A percentile compares a stretch with the other conserved stretches of the same genome.
These are phyloP conservation scores for Cyphellophora europaea DNA, from an alignment of 2,329 filamentous ascomycete genomes.

Conservation along the genomic window DNA sequence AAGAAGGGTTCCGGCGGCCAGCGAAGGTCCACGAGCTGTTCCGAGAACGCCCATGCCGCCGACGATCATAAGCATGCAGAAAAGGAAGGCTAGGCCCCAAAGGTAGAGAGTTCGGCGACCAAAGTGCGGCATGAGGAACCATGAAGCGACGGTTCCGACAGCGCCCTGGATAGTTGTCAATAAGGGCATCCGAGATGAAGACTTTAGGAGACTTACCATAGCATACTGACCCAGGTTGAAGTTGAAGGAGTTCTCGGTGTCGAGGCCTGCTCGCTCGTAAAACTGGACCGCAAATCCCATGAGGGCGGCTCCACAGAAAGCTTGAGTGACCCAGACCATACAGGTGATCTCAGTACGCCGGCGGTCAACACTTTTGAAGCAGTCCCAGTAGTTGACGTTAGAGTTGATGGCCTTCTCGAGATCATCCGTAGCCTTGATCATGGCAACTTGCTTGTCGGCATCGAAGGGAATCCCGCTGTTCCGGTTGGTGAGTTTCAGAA, in stretches of 20 bases:
- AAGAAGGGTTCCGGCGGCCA: conserved; percentile 35
- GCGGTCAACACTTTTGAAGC: conserved; percentile 22
- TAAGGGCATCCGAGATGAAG: too few relatives aligned
- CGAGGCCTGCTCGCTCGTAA: conserved; percentile 27
- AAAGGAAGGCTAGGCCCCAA: conserved; percentile 21
- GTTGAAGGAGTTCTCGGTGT: conserved; percentile 23
- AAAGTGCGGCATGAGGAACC: conserved; percentile 29
- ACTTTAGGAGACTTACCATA: conserved; percentile 41
- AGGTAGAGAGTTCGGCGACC: conserved; percentile 33
- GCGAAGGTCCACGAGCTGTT: conserved; percentile 8
- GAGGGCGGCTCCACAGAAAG: conserved; percentile 22
- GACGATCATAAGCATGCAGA: conserved; percentile 21
- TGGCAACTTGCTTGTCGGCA: conserved; percentile 23
- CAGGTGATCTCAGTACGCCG: conserved; percentile 33
- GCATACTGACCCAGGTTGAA: conserved; percentile 53
- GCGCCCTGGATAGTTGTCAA: too few relatives aligned
- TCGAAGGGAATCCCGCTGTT: conserved; percentile 23
- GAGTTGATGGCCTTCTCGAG: conserved; percentile 19
- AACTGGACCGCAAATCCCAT: conserved; percentile 25
- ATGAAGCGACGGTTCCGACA: conserved; percentile 41
- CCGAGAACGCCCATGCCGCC: conserved; percentile 17
- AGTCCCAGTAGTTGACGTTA: conserved; percentile 21
- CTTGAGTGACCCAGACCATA: conserved; percentile 26
- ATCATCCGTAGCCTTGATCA: conserved; percentile 30
- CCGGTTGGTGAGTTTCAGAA: conserved; percentile 21